Conservation (phyloP, 257 asterid species). For the Solanum sparsipilum region DNA sequence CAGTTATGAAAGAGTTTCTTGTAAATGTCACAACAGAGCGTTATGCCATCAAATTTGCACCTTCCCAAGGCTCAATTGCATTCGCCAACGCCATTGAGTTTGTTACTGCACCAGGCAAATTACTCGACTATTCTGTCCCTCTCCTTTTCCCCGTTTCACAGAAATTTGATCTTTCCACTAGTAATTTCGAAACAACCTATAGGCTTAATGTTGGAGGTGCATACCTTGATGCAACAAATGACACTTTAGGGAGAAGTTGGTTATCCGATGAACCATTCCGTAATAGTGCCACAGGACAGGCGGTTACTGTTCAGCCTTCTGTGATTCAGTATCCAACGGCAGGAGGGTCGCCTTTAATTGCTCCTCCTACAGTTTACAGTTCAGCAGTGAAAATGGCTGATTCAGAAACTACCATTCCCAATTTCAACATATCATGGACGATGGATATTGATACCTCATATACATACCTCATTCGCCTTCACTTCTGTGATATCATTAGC, state of each 20-base stretch:
- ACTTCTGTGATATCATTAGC: constrained; percentile 82
- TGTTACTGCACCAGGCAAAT: constrained; percentile 43
- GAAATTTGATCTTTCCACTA: constrained; percentile 18
- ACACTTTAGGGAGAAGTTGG: constrained; percentile 39
- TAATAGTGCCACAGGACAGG: constrained; percentile 27
- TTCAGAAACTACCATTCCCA: constrained; percentile 49
- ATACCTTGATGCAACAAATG: constrained; percentile 15
- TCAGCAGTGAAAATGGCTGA: constrained; percentile 69
- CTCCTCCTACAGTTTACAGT: constrained; percentile 71
- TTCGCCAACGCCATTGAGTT: constrained; percentile 49
- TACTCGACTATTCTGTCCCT: constrained; percentile 26
- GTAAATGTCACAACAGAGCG: constrained; percentile 44
- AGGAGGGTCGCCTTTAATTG: constrained; percentile 70
- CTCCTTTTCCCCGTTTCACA: constrained; percentile 34
- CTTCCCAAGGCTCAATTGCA: constrained; percentile 25
- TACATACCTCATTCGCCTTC: constrained; percentile 67
- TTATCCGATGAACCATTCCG: constrained; percentile 39
- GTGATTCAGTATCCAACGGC: constrained; percentile 51
- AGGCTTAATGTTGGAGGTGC: constrained; percentile 52
- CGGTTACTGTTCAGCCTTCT: constrained; percentile 31
- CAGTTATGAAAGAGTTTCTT: constrained; percentile 26
- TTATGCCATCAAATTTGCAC: constrained; percentile 27
- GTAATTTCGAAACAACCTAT: constrained; percentile 26
- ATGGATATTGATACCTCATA: constrained; percentile 47
- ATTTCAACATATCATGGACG: constrained; percentile 72